Conservation (phyloP, 495 filamentous ascomycete species). For the Penicillium samsonianum region DNA sequence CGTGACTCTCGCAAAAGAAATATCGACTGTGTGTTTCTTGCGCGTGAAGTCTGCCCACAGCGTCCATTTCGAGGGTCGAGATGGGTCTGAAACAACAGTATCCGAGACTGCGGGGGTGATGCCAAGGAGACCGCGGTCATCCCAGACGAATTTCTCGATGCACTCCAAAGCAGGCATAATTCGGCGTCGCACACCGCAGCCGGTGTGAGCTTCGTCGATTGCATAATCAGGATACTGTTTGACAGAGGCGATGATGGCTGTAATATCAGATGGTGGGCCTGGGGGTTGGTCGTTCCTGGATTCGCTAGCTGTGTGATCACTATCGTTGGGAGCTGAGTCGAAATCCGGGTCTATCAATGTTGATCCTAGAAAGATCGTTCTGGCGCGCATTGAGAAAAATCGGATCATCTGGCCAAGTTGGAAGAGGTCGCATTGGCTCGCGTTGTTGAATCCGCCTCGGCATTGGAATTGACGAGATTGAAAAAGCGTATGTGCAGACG, state of each 20-base stretch:
- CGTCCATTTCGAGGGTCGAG: conserved; percentile 11
- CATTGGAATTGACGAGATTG: conserved; percentile 59
- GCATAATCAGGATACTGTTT: conserved; percentile 73
- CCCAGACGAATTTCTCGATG: conserved; percentile 63
- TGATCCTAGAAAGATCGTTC: conserved; percentile 51
- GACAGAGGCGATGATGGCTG: conserved; percentile 53
- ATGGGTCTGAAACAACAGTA: neutral
- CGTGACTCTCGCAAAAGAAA: conserved; percentile 35
- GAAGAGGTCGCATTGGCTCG: conserved; percentile 76
- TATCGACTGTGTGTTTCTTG: conserved; percentile 32
- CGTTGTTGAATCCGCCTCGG: conserved; percentile 73
- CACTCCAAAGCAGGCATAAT: conserved; percentile 68
- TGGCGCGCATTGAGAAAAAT: conserved; percentile 62
- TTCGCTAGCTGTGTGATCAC: conserved; percentile 10
- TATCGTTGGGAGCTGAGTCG: conserved; percentile 23
- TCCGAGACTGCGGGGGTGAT: conserved; percentile 54
- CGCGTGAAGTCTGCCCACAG: conserved; percentile 28
- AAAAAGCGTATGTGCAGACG: conserved; percentile 15
- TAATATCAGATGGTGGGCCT: conserved; percentile 44
- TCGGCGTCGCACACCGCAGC: conserved; percentile 72
- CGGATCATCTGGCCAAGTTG: conserved; percentile 84
- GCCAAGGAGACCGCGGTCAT: conserved; percentile 67
- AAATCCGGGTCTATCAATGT: conserved; percentile 47
- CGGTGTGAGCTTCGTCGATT: conserved; percentile 72
- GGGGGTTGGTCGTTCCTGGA: conserved; percentile 2